Percentiles rank a stretch among this genome's conserved stretches.
Conservation (phyloP, 2,329 filamentous ascomycete species). For the Fusarium sp. region DNA sequence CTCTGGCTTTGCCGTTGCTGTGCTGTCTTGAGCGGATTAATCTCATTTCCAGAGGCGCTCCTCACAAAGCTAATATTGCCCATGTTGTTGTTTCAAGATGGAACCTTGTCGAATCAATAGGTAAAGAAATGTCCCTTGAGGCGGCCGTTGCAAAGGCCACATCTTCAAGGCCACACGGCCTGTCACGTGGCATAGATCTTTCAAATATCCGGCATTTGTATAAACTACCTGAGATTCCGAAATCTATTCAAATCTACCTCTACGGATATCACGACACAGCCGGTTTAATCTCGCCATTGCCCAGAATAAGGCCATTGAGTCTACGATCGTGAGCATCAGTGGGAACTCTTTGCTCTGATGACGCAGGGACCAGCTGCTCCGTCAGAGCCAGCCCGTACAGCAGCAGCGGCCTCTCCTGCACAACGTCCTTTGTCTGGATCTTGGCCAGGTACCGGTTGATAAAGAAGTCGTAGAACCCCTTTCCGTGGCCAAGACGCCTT, state of each 20-base stretch:
- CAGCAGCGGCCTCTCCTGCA: conserved; percentile 56
- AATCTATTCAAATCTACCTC: conserved; percentile 15
- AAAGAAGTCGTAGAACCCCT: conserved; percentile 97
- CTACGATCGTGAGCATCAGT: conserved; percentile 81
- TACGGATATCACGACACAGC: conserved; percentile 54
- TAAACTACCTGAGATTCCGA: neutral
- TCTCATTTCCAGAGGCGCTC: neutral
- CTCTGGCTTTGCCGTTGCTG: neutral
- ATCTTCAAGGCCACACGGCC: neutral
- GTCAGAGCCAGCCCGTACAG: conserved; percentile 83
- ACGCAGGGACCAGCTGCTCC: conserved; percentile 80
- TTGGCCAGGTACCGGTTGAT: conserved; percentile 76
- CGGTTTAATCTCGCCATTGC: conserved; percentile 70
- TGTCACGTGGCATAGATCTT: neutral
- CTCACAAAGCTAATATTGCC: neutral
- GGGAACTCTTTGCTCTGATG: conserved; percentile 74
- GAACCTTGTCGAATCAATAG: neutral
- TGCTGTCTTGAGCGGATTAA: neutral
- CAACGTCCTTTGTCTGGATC: conserved; percentile 50
- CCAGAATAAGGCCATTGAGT: conserved; percentile 82
- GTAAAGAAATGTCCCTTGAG: neutral
- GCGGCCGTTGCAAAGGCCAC: neutral
- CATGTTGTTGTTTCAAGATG: neutral
- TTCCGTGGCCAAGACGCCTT: conserved; percentile 89
- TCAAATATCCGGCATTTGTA: neutral